Base-by-base conservation (phyloP, 441 rosid species). In the Hypseocharis bilobata region DNA sequence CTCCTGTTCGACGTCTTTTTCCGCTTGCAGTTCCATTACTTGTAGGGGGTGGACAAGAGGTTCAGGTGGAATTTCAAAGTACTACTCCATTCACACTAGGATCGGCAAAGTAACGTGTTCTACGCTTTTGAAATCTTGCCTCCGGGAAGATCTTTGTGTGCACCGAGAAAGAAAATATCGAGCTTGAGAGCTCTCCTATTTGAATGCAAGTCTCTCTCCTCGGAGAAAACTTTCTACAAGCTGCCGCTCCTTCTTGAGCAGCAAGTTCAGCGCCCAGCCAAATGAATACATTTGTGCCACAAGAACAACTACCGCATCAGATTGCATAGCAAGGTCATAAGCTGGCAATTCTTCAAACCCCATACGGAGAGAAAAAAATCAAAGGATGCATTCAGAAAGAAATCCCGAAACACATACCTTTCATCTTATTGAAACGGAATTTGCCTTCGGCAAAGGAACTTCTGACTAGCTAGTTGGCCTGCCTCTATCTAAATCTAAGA, bases 111-210 rank as follows among this genome's bases (percentile, higher is more conserved):
- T n/a, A n/a, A n/a, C n/a, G n/a, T n/a, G n/a, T n/a, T n/a, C n/a
- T n/a, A n/a, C n/a, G n/a, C n/a, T n/a, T n/a, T n/a, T n/a, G n/a
- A n/a, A n/a, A n/a, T n/a, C n/a, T n/a, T n/a, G n/a, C n/a, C n/a
- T n/a, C n/a, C n/a, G n/a, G 99, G 96, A 72, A 96, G 96, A 76
- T 93, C 99, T 82, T 88, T 91, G 82, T 91, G 96, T 40, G 96
- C 97, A 77, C 72, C 96, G 83, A 57, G 93, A 84, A 66, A 87
- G 88, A 76, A 93, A 93, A 72, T 86, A 93, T 47, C 99, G 79
- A 20, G 99, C 96, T 78, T 80, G 97, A 40, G 99, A 93, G 78
- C 96, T 91, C 58, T 96, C 89, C 65, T 93, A 97, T 97, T 93
- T 93, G 80, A 91, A 93, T 1, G 96, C 84, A 57, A 91, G 97